Conservation (phyloP, 495 filamentous ascomycete genomes). For the Penicillium samsonianum region DNA sequence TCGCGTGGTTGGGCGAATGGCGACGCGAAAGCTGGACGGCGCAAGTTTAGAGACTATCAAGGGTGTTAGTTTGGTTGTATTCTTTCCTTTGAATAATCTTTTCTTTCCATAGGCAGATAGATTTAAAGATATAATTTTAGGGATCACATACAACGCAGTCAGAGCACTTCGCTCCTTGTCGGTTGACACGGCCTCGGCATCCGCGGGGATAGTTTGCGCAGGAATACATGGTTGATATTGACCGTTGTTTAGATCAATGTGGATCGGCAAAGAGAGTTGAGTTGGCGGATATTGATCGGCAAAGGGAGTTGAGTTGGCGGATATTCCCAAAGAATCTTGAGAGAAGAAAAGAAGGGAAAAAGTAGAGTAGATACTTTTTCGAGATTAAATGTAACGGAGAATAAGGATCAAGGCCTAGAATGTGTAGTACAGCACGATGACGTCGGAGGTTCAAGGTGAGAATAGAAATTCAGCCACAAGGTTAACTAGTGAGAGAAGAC, state of each 20-base stretch:
- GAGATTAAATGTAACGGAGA: constrained; percentile 10
- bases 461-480: constrained; percentile 8
- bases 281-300: constrained; percentile 6
- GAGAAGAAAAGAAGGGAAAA: constrained; percentile 4
- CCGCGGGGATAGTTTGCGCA: constrained; percentile 54
- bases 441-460: constrained; percentile 9
- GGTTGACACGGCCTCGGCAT: constrained; percentile 51
- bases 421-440: constrained; percentile 14
- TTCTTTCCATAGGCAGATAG: not conserved
- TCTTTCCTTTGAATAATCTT: not conserved
- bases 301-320: constrained; percentile 3
- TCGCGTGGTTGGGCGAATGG: constrained; percentile 49
- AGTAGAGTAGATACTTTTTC: not conserved
- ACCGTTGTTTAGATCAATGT: not conserved
- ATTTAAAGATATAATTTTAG: not conserved
- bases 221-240: constrained; percentile 44
- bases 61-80: constrained; percentile 19
- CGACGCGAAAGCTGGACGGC: constrained; percentile 44
- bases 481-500: not conserved
- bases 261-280: constrained; percentile 4
- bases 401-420: constrained; percentile 11
- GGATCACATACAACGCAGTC: constrained; percentile 48
- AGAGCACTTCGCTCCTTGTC: constrained; percentile 45
- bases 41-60: constrained; percentile 42
- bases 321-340: not conserved